Conservation (phyloP, 1,139 yeast species). For the Yamadazyma oceani region DNA sequence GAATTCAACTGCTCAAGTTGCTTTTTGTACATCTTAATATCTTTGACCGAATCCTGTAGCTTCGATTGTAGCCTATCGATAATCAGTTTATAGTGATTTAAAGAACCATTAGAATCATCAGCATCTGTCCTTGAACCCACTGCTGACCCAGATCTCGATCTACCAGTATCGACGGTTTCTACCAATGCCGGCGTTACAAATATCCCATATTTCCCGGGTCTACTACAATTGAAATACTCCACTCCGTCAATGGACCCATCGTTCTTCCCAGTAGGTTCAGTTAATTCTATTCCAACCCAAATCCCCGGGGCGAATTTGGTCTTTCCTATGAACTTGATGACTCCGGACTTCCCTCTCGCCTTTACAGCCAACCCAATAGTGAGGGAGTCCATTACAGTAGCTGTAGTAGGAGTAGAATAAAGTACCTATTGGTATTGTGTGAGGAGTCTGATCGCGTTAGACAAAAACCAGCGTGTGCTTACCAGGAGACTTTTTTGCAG, state of each 20-base stretch:
- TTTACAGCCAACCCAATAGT: slow-evolving; percentile 41
- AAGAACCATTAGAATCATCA: neutral
- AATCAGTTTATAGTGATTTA: slow-evolving; percentile 28
- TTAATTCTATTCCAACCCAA: slow-evolving; percentile 83
- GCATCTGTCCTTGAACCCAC: neutral
- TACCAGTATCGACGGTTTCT: slow-evolving; percentile 2
- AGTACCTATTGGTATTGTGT: too few relatives aligned
- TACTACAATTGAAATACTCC: slow-evolving; percentile 56
- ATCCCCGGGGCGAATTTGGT: slow-evolving; percentile 61
- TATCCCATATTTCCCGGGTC: slow-evolving; percentile 52
- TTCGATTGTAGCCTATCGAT: slow-evolving; percentile 47
- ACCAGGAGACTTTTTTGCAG: too few relatives aligned
- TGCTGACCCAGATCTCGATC: neutral
- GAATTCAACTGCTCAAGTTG: slow-evolving; percentile 20
- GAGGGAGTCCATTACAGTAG: slow-evolving; percentile 5
- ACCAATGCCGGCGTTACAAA: slow-evolving; percentile 46
- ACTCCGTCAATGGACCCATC: slow-evolving; percentile 72
- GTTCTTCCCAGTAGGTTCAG: slow-evolving; percentile 67
- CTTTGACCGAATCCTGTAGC: slow-evolving; percentile 32
- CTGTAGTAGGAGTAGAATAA: too few relatives aligned
- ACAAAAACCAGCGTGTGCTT: too few relatives aligned
- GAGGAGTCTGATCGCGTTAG: too few relatives aligned
- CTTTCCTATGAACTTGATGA: slow-evolving; percentile 48
- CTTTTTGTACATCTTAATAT: slow-evolving; percentile 23
- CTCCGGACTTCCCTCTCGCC: slow-evolving; percentile 46